Percentiles rank a stretch among this genome's conserved stretches.
phyloP scores from a whole-genome alignment of 768 basidiomycete species.

The Harrya chromipes region DNA sequence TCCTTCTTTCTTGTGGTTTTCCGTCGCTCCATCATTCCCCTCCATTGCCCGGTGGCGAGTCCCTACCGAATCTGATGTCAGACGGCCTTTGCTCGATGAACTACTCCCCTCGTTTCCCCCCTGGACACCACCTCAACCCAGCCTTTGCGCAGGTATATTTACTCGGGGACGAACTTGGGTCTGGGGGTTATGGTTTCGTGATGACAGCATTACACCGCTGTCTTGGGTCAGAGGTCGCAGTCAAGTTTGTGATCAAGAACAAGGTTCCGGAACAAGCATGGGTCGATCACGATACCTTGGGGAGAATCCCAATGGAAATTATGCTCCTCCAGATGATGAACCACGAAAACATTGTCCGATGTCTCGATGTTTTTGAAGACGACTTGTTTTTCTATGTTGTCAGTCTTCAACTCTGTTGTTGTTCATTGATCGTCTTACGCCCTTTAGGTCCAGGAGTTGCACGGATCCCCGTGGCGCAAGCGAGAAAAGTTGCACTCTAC shows the following conservation, averaged over 20 bases:
- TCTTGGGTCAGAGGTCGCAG: conserved; percentile 71
- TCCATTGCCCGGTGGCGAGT: neutral
- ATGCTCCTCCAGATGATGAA: conserved; percentile 68
- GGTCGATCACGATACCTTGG: conserved; percentile 57
- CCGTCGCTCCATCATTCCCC: conserved; percentile 6
- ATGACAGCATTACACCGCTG: conserved; percentile 73
- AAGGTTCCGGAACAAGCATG: conserved; percentile 51
- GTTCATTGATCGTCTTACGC: conserved; percentile 1
- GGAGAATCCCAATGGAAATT: conserved; percentile 78
- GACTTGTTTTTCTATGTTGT: conserved; percentile 84
- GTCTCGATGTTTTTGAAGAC: conserved; percentile 84
- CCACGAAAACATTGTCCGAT: conserved; percentile 81
- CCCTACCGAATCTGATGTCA: neutral
- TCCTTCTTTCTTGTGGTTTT: conserved; percentile 21
- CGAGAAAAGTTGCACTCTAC: conserved; percentile 32
- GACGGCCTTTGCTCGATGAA: conserved; percentile 18
- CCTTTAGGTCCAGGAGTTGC: conserved; percentile 82
- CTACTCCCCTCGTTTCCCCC: conserved; percentile 55
- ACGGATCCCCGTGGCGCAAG: conserved; percentile 85
- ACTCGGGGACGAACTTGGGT: conserved; percentile 77
- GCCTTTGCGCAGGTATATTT: conserved; percentile 58
- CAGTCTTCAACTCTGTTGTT: conserved; percentile 26
- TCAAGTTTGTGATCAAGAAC: conserved; percentile 91
- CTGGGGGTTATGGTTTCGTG: conserved; percentile 94
- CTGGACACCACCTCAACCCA: conserved; percentile 55